These are phyloP conservation scores for Mediolabrus comicus DNA, from an alignment of 108 stramenopile species.

Conservation along the genomic window DNA sequence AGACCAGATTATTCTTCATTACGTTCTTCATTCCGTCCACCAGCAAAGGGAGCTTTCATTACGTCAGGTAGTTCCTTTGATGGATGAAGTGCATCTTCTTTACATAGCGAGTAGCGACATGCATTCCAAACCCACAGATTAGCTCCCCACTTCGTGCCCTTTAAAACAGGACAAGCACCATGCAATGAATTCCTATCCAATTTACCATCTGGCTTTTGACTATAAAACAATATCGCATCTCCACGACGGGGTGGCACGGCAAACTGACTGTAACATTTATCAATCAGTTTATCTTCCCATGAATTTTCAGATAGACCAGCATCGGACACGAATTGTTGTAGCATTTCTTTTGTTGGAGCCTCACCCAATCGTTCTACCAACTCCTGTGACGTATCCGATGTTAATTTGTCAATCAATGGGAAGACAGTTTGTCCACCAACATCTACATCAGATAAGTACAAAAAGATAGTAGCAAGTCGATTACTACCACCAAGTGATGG, in stretches of 20 bases:
- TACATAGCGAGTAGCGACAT: conserved; percentile 37
- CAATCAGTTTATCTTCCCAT: conserved; percentile 42
- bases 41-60: conserved; percentile 41
- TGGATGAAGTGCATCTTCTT: conserved; percentile 32
- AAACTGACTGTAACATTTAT: conserved; percentile 35
- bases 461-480: conserved; percentile 71
- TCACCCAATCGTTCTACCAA: conserved; percentile 45
- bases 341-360: conserved; percentile 28
- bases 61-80: conserved; percentile 32
- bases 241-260: conserved; percentile 44
- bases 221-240: conserved; percentile 57
- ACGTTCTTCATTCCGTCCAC: conserved; percentile 23
- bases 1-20: too few relatives aligned
- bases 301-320: conserved; percentile 36
- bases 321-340: conserved; percentile 25
- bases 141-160: conserved; percentile 74
- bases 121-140: conserved; percentile 82
- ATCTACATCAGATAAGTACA: conserved; percentile 71
- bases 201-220: conserved; percentile 47
- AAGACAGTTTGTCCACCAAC: conserved; percentile 77
- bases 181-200: conserved; percentile 45
- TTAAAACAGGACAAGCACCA: conserved; percentile 73
- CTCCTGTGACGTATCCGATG: conserved; percentile 47
- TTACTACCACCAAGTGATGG: conserved; percentile 59
- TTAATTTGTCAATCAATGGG: conserved; percentile 32